Percentiles rank a stretch among this genome's conserved stretches.
Evolutionary conservation across 2,329 filamentous ascomycete species (phyloP).

Genomic region (Aspergillus proliferans): DNA sequence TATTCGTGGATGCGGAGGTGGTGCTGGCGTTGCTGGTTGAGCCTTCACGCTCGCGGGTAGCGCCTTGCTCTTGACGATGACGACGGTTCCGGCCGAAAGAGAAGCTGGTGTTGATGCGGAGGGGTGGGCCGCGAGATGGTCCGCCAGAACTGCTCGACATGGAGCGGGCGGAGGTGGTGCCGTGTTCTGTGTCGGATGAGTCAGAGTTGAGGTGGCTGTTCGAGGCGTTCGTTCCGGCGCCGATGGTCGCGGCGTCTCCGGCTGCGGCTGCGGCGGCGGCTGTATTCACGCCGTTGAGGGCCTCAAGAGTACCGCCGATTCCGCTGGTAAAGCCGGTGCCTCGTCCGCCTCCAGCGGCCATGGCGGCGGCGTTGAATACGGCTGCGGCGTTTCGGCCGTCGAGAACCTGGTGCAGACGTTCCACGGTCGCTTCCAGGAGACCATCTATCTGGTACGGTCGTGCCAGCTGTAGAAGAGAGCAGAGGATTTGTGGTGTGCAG

Average conservation of each 20-base stretch:
- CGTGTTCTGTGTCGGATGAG: slow-evolving; percentile 36
- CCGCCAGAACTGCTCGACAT: slow-evolving; percentile 22
- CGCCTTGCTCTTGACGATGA: slow-evolving; percentile 4
- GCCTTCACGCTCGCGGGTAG: slow-evolving; percentile 30
- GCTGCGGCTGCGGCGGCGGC: slow-evolving; percentile 14
- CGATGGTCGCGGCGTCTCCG: slow-evolving; percentile 10
- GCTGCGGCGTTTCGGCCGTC: slow-evolving; percentile 93
- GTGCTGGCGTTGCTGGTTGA: slow-evolving; percentile 34
- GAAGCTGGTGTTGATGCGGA: slow-evolving; percentile 37
- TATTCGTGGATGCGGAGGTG: slow-evolving; percentile 32
- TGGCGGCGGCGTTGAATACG: slow-evolving; percentile 95
- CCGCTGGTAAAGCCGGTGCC: slow-evolving; percentile 65
- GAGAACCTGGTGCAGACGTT: slow-evolving; percentile 79
- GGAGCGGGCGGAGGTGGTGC: slow-evolving; percentile 17
- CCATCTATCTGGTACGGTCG: slow-evolving; percentile 91
- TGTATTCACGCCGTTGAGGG: slow-evolving; percentile 31
- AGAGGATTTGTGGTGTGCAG: slow-evolving; percentile 91
- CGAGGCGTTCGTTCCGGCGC: slow-evolving; percentile 12
- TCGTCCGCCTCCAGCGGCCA: slow-evolving; percentile 90
- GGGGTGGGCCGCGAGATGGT: slow-evolving; percentile 25
- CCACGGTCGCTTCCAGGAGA: slow-evolving; percentile 83
- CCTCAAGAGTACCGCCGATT: slow-evolving; percentile 39
- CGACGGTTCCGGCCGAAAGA: slow-evolving; percentile 18
- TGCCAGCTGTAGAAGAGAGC: slow-evolving; percentile 87
- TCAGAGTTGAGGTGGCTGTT: slow-evolving; percentile 30